Conservation (phyloP, 192 early-diverging fungal genomes). For the Spizellomyces punctatus region DNA sequence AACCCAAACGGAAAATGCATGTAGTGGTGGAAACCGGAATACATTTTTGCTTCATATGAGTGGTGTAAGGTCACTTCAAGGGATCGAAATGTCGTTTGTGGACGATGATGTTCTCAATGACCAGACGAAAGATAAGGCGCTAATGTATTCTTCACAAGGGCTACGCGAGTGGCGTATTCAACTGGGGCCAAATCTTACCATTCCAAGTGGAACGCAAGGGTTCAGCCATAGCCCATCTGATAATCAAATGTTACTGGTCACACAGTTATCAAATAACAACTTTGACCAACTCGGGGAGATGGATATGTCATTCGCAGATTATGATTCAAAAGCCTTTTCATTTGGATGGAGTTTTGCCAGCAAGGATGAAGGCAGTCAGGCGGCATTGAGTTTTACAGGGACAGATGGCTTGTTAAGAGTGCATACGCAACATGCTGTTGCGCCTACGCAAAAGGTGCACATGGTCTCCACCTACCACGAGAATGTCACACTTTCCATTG, state of each 20-base stretch:
- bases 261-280: conserved; percentile 4
- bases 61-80: conserved; percentile 3
- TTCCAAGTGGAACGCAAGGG: conserved; percentile 8
- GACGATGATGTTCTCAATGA: conserved; percentile 6
- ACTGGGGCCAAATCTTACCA: not conserved
- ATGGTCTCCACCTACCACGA: not conserved
- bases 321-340: conserved; percentile 6
- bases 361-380: conserved; percentile 12
- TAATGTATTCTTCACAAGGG: conserved; percentile 9
- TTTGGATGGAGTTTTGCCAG: not conserved
- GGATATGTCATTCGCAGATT: conserved; percentile 12
- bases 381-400: not conserved
- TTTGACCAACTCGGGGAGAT: conserved; percentile 16
- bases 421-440: not conserved
- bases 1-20: not conserved
- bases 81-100: not conserved
- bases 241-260: conserved; percentile 10
- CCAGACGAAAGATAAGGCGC: conserved; percentile 21
- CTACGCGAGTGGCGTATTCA: conserved; percentile 3
- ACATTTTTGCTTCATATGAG: conserved; percentile 20
- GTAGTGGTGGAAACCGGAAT: conserved; percentile 9
- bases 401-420: not conserved
- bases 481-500: conserved; percentile 25
- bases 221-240: conserved; percentile 9
- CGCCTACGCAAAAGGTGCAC: not conserved